Base-by-base conservation (phyloP, 2,329 filamentous ascomycete genomes). In the Fusarium heterosporum region DNA sequence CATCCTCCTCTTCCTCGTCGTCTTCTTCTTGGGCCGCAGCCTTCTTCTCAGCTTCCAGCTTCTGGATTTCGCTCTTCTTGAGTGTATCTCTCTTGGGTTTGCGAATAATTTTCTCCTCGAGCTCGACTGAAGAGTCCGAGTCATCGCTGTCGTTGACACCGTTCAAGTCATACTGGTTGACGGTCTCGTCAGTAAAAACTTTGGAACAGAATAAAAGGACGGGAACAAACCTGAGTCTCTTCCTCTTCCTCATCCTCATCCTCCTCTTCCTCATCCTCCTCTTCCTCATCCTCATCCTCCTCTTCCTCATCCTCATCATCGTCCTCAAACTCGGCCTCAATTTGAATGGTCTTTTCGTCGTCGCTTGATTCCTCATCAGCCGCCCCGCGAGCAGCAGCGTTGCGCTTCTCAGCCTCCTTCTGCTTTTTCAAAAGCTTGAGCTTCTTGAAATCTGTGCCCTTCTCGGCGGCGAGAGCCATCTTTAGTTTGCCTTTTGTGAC, bases 91-190 rank as follows among this genome's bases (percentile, higher is more conserved):
- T 85, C 78, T 80, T 82, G 62, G 74, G 71, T 49, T 77, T 77
- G 40, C 87, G 88, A 75, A 81, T 78, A 66, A 90, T 82, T 80
- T 90, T 92, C 76, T 89, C 87, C 77, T 95, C 91, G 78, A 92
- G 89, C 78, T 95, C 92, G 52, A 93, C 84, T 66, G 90, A 89
- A 64, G 91, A 90, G 70, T 96, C 90, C 38, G 83, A 85, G 62
- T 79, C 81, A 64, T 89, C 87, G 75, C 85, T 87, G 68, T 89
- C 87, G 74, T 90, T 83, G 69, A 90, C 79, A 46, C 80, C 85
- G 13, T 83, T 82, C 59, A 85, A 78, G 69, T 89, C 83, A 70
- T 86, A 75, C 81, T 85, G 70, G 10, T 36, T 13, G 6, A 12
- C 16, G 34, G 30, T 47, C 9, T 50, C 25, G 38, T 46, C 41